phyloP scores from a whole-genome alignment of 2,329 filamentous ascomycete genomes.

The Drechslera avenae region DNA sequence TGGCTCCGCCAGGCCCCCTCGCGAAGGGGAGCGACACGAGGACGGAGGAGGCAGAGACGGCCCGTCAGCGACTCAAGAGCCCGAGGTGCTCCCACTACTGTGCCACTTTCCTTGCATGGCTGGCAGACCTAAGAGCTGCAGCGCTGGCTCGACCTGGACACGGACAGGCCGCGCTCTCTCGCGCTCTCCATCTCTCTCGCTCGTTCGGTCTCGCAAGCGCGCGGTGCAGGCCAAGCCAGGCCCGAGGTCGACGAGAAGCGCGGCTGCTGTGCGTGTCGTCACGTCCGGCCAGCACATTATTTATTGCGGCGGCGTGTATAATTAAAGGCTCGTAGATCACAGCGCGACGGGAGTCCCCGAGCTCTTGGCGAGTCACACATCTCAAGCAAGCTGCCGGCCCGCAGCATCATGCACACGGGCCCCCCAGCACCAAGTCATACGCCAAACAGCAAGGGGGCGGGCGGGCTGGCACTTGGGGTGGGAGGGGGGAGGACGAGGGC shows the following conservation, averaged over 20 bases:
- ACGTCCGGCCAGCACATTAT: neutral
- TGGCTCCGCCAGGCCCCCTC: constrained; percentile 13
- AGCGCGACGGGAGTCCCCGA: constrained; percentile 30
- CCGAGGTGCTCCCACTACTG: constrained; percentile 25
- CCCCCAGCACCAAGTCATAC: constrained; percentile 5
- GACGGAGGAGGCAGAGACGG: constrained; percentile 23
- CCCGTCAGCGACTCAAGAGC: constrained; percentile 27
- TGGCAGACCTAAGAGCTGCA: constrained; percentile 1
- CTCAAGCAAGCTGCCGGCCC: constrained; percentile 25
- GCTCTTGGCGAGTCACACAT: constrained; percentile 25
- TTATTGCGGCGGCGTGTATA: constrained; percentile 12
- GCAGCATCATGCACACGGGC: constrained; percentile 21
- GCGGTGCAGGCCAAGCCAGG: constrained; percentile 9
- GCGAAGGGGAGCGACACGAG: constrained; percentile 21
- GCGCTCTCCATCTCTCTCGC: too few relatives aligned
- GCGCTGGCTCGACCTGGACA: neutral
- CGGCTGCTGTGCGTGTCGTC: neutral
- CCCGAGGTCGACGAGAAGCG: neutral
- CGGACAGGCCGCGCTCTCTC: neutral
- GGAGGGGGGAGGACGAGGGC: neutral
- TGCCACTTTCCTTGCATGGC: constrained; percentile 11
- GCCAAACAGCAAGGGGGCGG: constrained; percentile 9
- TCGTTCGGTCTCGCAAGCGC: neutral
- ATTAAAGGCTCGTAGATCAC: constrained; percentile 32
- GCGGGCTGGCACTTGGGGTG: neutral